Conservation (phyloP, 2,329 filamentous ascomycete species). For the Aureobasidium lini region DNA sequence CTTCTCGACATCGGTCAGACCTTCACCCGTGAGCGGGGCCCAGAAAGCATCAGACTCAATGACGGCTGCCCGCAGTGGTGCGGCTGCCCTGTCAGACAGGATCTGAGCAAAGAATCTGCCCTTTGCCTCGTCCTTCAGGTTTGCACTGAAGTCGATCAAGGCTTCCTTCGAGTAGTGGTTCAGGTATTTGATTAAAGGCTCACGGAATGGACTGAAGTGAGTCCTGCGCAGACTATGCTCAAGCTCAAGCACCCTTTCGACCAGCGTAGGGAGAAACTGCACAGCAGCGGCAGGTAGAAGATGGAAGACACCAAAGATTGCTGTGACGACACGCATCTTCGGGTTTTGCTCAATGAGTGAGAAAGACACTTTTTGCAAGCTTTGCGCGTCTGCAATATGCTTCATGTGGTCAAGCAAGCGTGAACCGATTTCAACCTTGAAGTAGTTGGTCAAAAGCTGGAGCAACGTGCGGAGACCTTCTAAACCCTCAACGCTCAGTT, state of each 20-base stretch:
- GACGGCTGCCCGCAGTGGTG: conserved; percentile 65
- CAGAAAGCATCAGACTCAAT: conserved; percentile 67
- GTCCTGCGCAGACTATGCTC: conserved; percentile 81
- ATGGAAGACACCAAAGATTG: conserved; percentile 95
- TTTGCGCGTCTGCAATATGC: conserved; percentile 71
- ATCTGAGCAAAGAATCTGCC: conserved; percentile 89
- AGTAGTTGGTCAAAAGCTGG: conserved; percentile 91
- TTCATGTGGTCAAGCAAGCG: conserved; percentile 92
- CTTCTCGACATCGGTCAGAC: conserved; percentile 52
- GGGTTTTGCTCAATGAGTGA: conserved; percentile 87
- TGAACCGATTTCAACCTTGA: conserved; percentile 95
- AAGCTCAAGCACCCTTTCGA: conserved; percentile 82
- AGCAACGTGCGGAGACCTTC: conserved; percentile 86
- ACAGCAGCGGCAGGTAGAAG: conserved; percentile 86
- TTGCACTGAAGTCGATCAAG: conserved; percentile 70
- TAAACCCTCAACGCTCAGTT: conserved; percentile 78
- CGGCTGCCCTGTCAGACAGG: conserved; percentile 66
- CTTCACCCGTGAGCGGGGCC: conserved; percentile 53
- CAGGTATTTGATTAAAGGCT: conserved; percentile 84
- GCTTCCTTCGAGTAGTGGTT: conserved; percentile 88
- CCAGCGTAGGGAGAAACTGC: conserved; percentile 81
- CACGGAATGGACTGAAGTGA: conserved; percentile 82
- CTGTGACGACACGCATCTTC: conserved; percentile 89
- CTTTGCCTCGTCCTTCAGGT: conserved; percentile 76
- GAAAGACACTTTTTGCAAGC: conserved; percentile 86